Conservation (phyloP, 2,329 filamentous ascomycete genomes). For the Aotearoamyces nothofagi region DNA sequence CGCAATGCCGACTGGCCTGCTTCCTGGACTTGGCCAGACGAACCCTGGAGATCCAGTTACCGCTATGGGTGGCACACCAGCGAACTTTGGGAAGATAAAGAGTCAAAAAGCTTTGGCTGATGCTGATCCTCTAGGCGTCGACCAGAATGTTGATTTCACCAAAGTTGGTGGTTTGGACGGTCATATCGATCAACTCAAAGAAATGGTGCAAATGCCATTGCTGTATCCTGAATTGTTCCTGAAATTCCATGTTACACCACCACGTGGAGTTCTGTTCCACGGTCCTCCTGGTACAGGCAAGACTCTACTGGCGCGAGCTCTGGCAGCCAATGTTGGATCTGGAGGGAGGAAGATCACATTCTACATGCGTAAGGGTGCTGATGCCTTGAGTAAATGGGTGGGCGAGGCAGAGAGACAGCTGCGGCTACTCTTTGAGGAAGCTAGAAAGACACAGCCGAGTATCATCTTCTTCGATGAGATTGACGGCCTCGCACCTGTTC, state of each 20-base stretch:
- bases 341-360: slow-evolving; percentile 93
- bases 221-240: slow-evolving; percentile 91
- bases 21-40: slow-evolving; percentile 33
- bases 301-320: slow-evolving; percentile 82
- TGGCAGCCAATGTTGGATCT: slow-evolving; percentile 80
- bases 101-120: slow-evolving; percentile 85
- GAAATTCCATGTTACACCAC: slow-evolving; percentile 83
- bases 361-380: slow-evolving; percentile 98
- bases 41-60: slow-evolving; percentile 40
- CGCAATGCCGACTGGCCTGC: slow-evolving; percentile 32
- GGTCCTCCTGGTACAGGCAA: slow-evolving; percentile 92
- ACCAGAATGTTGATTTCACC: slow-evolving; percentile 84
- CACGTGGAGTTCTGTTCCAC: slow-evolving; percentile 89
- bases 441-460: slow-evolving; percentile 86
- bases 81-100: slow-evolving; percentile 86
- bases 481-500: slow-evolving; percentile 85
- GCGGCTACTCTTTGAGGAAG: slow-evolving; percentile 86
- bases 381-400: slow-evolving; percentile 97
- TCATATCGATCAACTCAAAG: slow-evolving; percentile 93
- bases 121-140: slow-evolving; percentile 85
- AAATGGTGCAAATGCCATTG: slow-evolving; percentile 92
- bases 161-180: slow-evolving; percentile 84
- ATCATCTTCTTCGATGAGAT: slow-evolving; percentile 99
- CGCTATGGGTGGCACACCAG: slow-evolving; percentile 44
- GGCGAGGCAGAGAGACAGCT: slow-evolving; percentile 95